Evolutionary conservation across 345 rosid genomes (phyloP).

Genomic region (Kernera saxatilis): DNA sequence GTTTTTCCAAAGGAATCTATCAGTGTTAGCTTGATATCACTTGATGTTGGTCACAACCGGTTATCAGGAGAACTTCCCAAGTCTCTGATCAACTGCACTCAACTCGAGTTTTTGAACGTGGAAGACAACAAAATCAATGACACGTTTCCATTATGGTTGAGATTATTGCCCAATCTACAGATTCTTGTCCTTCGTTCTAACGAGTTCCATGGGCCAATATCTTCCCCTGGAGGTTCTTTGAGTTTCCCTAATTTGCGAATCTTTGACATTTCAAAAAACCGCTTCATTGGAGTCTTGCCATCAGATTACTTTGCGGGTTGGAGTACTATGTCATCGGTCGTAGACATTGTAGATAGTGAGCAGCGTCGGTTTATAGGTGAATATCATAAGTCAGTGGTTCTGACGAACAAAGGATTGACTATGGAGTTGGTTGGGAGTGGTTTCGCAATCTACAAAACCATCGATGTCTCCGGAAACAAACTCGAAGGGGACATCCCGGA

Average conservation of each 20-base stretch:
- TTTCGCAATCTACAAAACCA: no score
- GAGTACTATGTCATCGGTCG: no score
- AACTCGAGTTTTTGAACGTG: constrained; percentile 35
- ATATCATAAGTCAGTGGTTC: no score
- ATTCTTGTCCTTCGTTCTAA: constrained; percentile 43
- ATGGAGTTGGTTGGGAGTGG: no score
- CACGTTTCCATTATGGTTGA: constrained; percentile 36
- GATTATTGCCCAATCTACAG: constrained; percentile 15
- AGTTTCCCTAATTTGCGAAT: constrained; percentile 35
- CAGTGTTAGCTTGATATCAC: neutral
- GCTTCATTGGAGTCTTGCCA: constrained; percentile 6
- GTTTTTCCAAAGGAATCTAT: neutral
- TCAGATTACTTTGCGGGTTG: no score
- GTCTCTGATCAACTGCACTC: constrained; percentile 31
- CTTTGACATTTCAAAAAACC: constrained; percentile 36
- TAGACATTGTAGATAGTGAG: no score
- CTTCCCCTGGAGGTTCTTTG: neutral
- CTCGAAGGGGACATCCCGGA: no score
- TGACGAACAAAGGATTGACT: no score
- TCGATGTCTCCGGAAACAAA: no score
- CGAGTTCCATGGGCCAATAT: constrained; percentile 29
- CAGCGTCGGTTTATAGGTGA: no score
- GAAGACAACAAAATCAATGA: constrained; percentile 33
- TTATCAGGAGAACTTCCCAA: constrained; percentile 30
- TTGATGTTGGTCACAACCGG: constrained; percentile 6